Percentiles rank a stretch among this genome's conserved stretches.
phyloP scores from a whole-genome alignment of 345 rosid species.

The Anastatica hierochuntica region DNA sequence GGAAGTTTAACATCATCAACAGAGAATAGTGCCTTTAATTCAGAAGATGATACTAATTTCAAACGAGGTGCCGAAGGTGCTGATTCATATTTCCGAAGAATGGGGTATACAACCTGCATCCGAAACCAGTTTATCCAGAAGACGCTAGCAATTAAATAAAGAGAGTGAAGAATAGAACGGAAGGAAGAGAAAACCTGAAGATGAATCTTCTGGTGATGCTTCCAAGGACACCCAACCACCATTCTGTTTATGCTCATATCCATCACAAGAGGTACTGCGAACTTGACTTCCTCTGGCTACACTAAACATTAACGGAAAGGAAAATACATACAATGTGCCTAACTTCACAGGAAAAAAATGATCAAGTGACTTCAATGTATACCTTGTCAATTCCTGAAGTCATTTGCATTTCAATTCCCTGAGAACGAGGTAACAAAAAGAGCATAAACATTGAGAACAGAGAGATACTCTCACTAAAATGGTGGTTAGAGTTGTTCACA shows the following conservation, averaged over 20 bases:
- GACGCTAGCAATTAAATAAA: background rate
- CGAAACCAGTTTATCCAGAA: background rate
- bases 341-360: conserved; percentile 3
- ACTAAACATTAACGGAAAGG: conserved; percentile 36
- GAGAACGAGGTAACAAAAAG: conserved; percentile 10
- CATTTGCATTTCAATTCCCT: conserved; percentile 93
- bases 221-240: conserved; percentile 87
- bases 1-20: conserved; percentile 91
- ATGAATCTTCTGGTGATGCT: conserved; percentile 73
- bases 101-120: conserved; percentile 73
- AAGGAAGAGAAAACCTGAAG: conserved; percentile 56
- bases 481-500: background rate
- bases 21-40: conserved; percentile 54
- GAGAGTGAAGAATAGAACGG: background rate
- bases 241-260: conserved; percentile 69
- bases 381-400: conserved; percentile 84
- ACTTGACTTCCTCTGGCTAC: conserved; percentile 93
- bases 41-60: conserved; percentile 60
- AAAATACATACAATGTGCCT: conserved; percentile 4
- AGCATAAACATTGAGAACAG: background rate
- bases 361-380: conserved; percentile 28
- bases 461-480: background rate
- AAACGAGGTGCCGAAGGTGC: conserved; percentile 74
- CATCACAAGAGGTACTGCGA: conserved; percentile 78
- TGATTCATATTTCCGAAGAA: conserved; percentile 58